A percentile compares a stretch with the other conserved stretches of the same genome.
Conservation (phyloP, 306 rosid genomes). For the Sindora glabra region DNA sequence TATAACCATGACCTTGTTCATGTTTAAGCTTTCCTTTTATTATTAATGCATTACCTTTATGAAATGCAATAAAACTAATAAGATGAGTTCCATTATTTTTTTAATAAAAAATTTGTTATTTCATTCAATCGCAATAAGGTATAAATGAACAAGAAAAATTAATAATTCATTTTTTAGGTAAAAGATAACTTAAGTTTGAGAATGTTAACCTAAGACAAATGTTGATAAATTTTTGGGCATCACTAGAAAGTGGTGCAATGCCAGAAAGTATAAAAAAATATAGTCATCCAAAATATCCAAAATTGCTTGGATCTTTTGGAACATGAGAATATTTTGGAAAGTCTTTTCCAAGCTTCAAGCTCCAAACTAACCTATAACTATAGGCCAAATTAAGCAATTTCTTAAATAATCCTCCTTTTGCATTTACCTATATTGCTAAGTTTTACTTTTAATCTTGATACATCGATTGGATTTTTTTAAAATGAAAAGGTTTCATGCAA, state of each 20-base stretch:
- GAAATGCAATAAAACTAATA: too few relatives aligned
- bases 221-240: constrained; percentile 95
- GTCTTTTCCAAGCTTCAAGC: constrained; percentile 83
- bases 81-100: too few relatives aligned
- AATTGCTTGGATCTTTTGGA: constrained; percentile 76
- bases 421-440: constrained; percentile 56
- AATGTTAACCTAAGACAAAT: constrained; percentile 96
- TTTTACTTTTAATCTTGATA: constrained; percentile 4
- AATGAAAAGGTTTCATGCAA: constrained; percentile 5
- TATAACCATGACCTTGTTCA: too few relatives aligned
- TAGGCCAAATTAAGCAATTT: constrained; percentile 81
- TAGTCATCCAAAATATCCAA: constrained; percentile 92
- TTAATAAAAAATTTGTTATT: too few relatives aligned
- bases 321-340: constrained; percentile 71
- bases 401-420: constrained; percentile 72
- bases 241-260: constrained; percentile 91
- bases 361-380: constrained; percentile 89
- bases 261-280: constrained; percentile 76
- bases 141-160: neutral
- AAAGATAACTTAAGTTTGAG: neutral
- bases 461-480: neutral
- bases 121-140: too few relatives aligned
- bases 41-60: too few relatives aligned
- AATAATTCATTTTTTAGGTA: neutral
- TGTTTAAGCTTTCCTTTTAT: too few relatives aligned